Percentiles rank a stretch among this genome's conserved stretches.
These are phyloP conservation scores for Cytospora paraplurivora DNA, from an alignment of 2,329 filamentous ascomycete species.

Conservation along the genomic window DNA sequence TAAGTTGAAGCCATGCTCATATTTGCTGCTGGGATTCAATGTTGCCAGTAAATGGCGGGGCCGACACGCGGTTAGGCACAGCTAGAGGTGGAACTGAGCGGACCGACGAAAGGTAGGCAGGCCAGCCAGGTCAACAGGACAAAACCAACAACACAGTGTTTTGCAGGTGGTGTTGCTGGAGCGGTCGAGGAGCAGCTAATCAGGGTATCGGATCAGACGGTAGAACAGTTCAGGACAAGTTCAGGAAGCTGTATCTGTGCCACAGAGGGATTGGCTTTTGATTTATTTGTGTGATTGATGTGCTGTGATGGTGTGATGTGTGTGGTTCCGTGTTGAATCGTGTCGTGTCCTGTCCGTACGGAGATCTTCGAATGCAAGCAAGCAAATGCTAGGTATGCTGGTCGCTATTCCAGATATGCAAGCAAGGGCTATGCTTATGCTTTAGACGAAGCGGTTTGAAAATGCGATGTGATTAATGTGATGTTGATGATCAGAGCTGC, in stretches of 20 bases:
- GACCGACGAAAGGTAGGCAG: conserved; percentile 1
- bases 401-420: conserved; percentile 16
- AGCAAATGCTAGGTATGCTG: neutral
- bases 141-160: neutral
- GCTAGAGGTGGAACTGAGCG: conserved; percentile 17
- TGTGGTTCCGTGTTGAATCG: neutral
- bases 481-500: conserved; percentile 11
- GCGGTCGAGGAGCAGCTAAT: conserved; percentile 1
- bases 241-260: neutral
- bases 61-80: conserved; percentile 22
- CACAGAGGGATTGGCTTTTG: neutral
- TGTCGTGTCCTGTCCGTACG: neutral
- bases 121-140: neutral
- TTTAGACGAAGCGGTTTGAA: conserved; percentile 16
- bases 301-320: conserved; percentile 5
- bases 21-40: conserved; percentile 14
- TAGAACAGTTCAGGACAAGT: neutral
- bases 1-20: conserved; percentile 52
- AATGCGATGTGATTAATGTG: conserved; percentile 16
- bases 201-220: neutral
- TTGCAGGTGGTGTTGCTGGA: conserved; percentile 4
- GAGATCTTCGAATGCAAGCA: conserved; percentile 10
- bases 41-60: conserved; percentile 30
- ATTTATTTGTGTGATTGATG: neutral
- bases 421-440: conserved; percentile 9